Conservation (phyloP, 23 red algal species). For the Gracilaria caudata region DNA sequence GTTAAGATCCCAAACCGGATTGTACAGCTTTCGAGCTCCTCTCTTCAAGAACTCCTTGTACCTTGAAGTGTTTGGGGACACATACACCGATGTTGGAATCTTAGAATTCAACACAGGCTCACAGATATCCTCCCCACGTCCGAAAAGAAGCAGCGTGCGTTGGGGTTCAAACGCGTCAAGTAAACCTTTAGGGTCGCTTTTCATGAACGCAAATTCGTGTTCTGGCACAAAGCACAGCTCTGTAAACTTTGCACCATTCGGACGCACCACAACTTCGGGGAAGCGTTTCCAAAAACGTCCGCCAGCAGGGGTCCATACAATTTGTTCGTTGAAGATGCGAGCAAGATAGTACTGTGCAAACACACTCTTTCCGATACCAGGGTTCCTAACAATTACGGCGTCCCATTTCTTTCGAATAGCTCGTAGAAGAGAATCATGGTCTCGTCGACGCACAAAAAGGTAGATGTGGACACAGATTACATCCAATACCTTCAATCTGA, state of each 20-base stretch:
- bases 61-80: neutral
- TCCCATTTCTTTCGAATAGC: slow-evolving; percentile 20
- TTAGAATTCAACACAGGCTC: neutral
- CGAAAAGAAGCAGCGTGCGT: slow-evolving; percentile 14
- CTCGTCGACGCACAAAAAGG: slow-evolving; percentile 1
- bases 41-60: slow-evolving; percentile 2
- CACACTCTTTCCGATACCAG: neutral
- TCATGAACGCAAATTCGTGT: neutral
- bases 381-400: neutral
- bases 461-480: slow-evolving; percentile 16
- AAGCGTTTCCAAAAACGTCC: neutral
- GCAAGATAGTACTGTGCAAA: slow-evolving; percentile 4
- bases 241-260: neutral
- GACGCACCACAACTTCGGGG: neutral
- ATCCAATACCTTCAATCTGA: neutral
- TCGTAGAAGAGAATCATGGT: neutral
- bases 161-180: neutral
- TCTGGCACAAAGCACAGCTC: slow-evolving; percentile 1
- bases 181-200: neutral
- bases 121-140: neutral
- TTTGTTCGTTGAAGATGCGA: neutral
- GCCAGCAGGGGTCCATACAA: neutral
- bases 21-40: neutral
- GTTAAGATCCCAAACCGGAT: slow-evolving; percentile 4
- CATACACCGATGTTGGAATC: neutral